A percentile compares a stretch with the other conserved stretches of the same genome.
These are phyloP conservation scores for Cyberlindnera americana DNA, from an alignment of 805 yeast genomes.

Conservation along the genomic window DNA sequence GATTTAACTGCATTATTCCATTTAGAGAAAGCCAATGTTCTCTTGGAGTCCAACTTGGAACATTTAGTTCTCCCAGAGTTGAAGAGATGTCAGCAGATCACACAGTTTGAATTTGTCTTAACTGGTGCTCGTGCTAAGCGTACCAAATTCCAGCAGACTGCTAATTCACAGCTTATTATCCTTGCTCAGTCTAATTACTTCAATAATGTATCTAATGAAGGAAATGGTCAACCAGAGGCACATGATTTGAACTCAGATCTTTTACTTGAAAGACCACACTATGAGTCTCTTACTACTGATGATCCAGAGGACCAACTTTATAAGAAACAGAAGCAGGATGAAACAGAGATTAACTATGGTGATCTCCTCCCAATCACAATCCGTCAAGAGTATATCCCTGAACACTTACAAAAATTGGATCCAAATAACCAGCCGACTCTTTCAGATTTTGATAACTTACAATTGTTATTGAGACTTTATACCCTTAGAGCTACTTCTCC, in stretches of 20 bases:
- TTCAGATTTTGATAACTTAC: conserved; percentile 67
- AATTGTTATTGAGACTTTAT: conserved; percentile 64
- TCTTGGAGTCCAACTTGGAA: conserved; percentile 62
- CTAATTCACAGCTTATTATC: conserved; percentile 71
- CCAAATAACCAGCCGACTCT: conserved; percentile 81
- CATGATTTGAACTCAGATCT: conserved; percentile 71
- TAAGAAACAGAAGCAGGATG: conserved; percentile 35
- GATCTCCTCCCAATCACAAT: conserved; percentile 60
- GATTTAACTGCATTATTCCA: conserved; percentile 46
- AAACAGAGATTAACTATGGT: conserved; percentile 34
- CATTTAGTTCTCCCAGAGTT: conserved; percentile 54
- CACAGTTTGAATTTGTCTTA: conserved; percentile 59
- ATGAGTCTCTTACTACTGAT: conserved; percentile 54
- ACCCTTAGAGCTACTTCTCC: conserved; percentile 70
- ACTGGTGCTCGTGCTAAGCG: conserved; percentile 89
- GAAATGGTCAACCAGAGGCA: conserved; percentile 47
- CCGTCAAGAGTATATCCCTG: conserved; percentile 62
- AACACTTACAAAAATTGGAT: conserved; percentile 49
- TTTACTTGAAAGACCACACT: conserved; percentile 69
- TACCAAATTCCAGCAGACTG: conserved; percentile 73
- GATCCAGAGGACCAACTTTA: conserved; percentile 40
- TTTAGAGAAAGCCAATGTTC: conserved; percentile 65
- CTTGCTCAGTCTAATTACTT: conserved; percentile 53
- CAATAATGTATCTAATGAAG: conserved; percentile 28
- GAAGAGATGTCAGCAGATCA: conserved; percentile 51